Evolutionary conservation across 768 basidiomycete species (phyloP).

Genomic region (Gyrodon lividus): DNA sequence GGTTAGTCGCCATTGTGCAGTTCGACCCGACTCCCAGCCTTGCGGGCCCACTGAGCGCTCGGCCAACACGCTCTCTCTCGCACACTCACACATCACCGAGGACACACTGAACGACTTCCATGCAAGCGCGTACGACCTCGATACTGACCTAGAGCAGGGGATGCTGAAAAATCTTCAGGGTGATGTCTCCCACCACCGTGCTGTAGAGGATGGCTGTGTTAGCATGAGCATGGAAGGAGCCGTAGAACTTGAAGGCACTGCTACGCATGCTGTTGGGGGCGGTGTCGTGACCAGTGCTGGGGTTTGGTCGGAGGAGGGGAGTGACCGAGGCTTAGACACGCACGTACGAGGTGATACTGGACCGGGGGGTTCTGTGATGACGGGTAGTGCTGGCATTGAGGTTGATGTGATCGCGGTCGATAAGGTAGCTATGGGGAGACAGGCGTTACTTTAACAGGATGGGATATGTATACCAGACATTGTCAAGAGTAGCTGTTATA

Average conservation of each 20-base stretch:
- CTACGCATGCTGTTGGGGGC: conserved; percentile 1
- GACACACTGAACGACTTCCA: conserved; percentile 22
- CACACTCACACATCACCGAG: conserved; percentile 24
- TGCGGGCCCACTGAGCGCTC: conserved; percentile 24
- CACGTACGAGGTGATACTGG: not conserved
- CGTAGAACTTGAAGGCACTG: conserved; percentile 3
- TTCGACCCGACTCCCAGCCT: not conserved
- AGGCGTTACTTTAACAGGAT: not conserved
- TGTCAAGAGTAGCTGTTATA: not conserved
- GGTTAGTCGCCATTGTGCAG: not conserved
- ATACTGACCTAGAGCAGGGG: conserved; percentile 24
- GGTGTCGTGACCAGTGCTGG: conserved; percentile 2
- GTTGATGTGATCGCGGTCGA: not conserved
- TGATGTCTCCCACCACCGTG: conserved; percentile 15
- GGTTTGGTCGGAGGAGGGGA: not conserved
- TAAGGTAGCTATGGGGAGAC: not conserved
- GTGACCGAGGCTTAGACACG: conserved; percentile 12
- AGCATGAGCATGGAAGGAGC: not conserved
- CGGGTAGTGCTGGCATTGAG: not conserved
- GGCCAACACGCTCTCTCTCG: conserved; percentile 17
- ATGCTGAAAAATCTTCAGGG: conserved; percentile 25
- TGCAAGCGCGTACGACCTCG: conserved; percentile 26
- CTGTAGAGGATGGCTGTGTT: conserved; percentile 12
- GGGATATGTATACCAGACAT: not conserved
- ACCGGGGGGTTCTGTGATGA: not conserved